Percentiles rank a stretch among this genome's conserved stretches.
These are phyloP conservation scores for Crithidia thermophila DNA, from an alignment of 208 protist genomes.

Conservation along the genomic window DNA sequence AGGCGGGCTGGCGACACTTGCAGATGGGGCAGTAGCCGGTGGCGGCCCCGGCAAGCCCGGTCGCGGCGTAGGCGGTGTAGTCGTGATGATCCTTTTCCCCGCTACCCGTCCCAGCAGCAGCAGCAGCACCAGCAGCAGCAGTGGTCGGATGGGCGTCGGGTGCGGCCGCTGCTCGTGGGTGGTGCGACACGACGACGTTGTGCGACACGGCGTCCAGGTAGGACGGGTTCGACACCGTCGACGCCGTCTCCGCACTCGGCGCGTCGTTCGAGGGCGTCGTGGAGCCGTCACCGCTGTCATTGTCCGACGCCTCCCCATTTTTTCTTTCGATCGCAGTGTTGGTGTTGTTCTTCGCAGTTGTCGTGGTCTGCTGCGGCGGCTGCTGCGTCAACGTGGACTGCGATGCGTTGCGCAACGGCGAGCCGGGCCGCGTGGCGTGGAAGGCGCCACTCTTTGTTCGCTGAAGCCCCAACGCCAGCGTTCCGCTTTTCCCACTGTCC, in stretches of 20 bases:
- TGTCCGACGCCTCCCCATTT: too few relatives aligned
- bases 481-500: too few relatives aligned
- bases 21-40: slow-evolving; percentile 57
- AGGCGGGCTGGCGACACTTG: slow-evolving; percentile 38
- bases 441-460: too few relatives aligned
- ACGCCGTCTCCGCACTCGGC: slow-evolving; percentile 2
- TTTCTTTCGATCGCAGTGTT: not conserved
- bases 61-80: not conserved
- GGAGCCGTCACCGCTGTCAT: not conserved
- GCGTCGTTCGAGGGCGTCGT: slow-evolving; percentile 2
- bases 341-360: too few relatives aligned
- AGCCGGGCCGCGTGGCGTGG: not conserved
- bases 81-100: not conserved
- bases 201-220: slow-evolving; percentile 11
- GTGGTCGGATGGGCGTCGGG: too few relatives aligned
- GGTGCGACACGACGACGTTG: slow-evolving; percentile 13
- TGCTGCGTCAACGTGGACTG: not conserved
- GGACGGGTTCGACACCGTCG: slow-evolving; percentile 1
- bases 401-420: not conserved
- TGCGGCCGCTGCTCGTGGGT: not conserved
- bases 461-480: too few relatives aligned
- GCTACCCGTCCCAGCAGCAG: not conserved
- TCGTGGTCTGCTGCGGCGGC: too few relatives aligned
- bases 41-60: not conserved
- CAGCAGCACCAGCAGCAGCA: too few relatives aligned